phyloP scores from a whole-genome alignment of 805 yeast genomes.

The Komagataella populi region DNA sequence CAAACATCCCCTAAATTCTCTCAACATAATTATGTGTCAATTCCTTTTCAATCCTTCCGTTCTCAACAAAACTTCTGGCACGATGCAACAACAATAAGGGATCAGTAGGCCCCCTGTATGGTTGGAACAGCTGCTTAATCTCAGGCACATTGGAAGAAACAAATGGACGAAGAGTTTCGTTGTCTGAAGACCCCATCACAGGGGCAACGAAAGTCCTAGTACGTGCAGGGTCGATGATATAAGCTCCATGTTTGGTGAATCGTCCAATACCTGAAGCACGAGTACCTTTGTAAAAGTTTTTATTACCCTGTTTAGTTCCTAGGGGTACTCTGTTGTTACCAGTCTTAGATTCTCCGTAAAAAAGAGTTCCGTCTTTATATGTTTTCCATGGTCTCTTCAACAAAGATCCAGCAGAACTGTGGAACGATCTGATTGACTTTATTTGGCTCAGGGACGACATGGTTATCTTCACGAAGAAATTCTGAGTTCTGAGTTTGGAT shows the following conservation, averaged over 20 bases:
- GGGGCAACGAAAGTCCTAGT: constrained; percentile 91
- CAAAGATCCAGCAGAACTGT: constrained; percentile 25
- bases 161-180: constrained; percentile 47
- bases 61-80: constrained; percentile 60
- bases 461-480: not conserved
- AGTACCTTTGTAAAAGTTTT: constrained; percentile 91
- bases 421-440: constrained; percentile 30
- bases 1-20: constrained; percentile 12
- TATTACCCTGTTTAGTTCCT: constrained; percentile 90
- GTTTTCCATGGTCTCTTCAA: constrained; percentile 86
- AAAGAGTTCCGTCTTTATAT: constrained; percentile 67
- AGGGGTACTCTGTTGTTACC: constrained; percentile 79
- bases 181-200: constrained; percentile 14
- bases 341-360: constrained; percentile 64
- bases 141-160: constrained; percentile 66
- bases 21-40: constrained; percentile 15
- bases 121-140: constrained; percentile 52
- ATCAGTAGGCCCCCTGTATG: constrained; percentile 68
- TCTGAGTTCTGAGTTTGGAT: not conserved
- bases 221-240: constrained; percentile 66
- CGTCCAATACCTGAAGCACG: constrained; percentile 88
- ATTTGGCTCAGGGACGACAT: constrained; percentile 29
- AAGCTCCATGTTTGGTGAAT: constrained; percentile 61
- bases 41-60: constrained; percentile 40
- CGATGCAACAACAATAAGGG: constrained; percentile 61